Evolutionary conservation across 805 yeast genomes (phyloP), one percentile per base, ranked within the genome.

Genomic region (Blastobotrys americana): DNA sequence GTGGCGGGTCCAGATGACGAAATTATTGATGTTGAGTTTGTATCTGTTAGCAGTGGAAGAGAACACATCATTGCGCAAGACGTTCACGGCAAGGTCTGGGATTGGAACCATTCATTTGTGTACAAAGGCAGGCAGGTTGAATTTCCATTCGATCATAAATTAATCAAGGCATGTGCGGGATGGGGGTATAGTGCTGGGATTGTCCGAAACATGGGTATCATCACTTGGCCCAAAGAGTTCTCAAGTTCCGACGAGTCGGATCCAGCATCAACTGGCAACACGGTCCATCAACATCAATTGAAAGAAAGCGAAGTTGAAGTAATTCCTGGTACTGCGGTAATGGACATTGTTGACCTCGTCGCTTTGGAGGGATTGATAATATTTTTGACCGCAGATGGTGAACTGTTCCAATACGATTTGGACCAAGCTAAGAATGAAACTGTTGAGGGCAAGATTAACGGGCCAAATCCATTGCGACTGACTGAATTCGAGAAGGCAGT

Each of bases 21-120:
- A 10, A n/a, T n/a, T n/a, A n/a, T n/a, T n/a, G 25, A 28, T 3
- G 34, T 35, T 39, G 65, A 64, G 39, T 67, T 81, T 40, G 55
- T 71, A 2, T 68, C 76, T 5, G 68, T 82, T 2, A 68, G 78
- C 16, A 73, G 84, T 36, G 90, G 90, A 0, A 61, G 90, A 50
- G 65, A 73, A 22, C 87, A 81, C 58, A 71, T 81, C 43, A 60
- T 82, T 10, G 88, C 80, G 0, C 58, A 82, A 38, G 84, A 79
- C 50, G 62, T 68, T 9, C 39, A 61, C 1, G 70, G 74, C 19
- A 55, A 64, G 3, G 47, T 83, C 1, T 80, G 77, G 71, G 68
- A 77, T 1, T 82, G 89, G 89, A 88, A 82, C 57, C 59, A 37
- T 34, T 25, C 50, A 34, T 13, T 47, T 44, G 55, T 41, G 16